phyloP scores from a whole-genome alignment of 2,329 filamentous ascomycete species.

The Pyrenophora graminea region DNA sequence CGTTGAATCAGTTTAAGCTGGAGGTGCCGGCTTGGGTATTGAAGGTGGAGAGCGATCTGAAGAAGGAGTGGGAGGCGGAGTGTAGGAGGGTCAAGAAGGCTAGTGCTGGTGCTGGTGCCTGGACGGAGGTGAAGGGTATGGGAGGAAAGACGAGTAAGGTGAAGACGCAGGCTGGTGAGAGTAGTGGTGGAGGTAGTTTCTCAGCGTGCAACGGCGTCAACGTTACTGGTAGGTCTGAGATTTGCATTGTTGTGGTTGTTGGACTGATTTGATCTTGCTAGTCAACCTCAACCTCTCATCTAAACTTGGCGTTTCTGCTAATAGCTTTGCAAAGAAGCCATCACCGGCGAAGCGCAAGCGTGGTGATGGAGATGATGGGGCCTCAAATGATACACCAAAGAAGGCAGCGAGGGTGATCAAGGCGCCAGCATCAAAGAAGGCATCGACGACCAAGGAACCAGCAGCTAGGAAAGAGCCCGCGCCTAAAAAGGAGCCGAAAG shows the following conservation, averaged over 20 bases:
- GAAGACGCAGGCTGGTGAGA: not conserved
- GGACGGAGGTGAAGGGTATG: not conserved
- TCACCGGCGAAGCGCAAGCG: slow-evolving; percentile 10
- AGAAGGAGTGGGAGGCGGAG: slow-evolving; percentile 60
- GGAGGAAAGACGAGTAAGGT: not conserved
- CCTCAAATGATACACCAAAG: slow-evolving; percentile 1
- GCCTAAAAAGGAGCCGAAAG: not conserved
- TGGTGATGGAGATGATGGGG: not conserved
- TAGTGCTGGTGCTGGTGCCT: not conserved
- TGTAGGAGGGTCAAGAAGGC: slow-evolving; percentile 54
- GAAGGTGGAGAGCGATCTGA: slow-evolving; percentile 59
- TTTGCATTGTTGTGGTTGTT: not conserved
- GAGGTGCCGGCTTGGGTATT: slow-evolving; percentile 55
- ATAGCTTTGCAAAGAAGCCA: not conserved
- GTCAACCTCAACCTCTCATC: slow-evolving; percentile 11
- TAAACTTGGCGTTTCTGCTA: not conserved
- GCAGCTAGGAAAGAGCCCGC: not conserved
- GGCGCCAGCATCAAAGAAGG: slow-evolving; percentile 2
- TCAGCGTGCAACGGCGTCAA: slow-evolving; percentile 8
- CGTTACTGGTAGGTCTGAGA: slow-evolving; percentile 14
- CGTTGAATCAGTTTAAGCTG: slow-evolving; percentile 55
- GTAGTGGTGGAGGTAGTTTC: not conserved
- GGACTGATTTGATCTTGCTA: not conserved
- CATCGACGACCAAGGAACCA: slow-evolving; percentile 2
- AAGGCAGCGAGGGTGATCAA: slow-evolving; percentile 10